phyloP scores from a whole-genome alignment of 2,329 filamentous ascomycete genomes.

The Aureobasidium uvarum region DNA sequence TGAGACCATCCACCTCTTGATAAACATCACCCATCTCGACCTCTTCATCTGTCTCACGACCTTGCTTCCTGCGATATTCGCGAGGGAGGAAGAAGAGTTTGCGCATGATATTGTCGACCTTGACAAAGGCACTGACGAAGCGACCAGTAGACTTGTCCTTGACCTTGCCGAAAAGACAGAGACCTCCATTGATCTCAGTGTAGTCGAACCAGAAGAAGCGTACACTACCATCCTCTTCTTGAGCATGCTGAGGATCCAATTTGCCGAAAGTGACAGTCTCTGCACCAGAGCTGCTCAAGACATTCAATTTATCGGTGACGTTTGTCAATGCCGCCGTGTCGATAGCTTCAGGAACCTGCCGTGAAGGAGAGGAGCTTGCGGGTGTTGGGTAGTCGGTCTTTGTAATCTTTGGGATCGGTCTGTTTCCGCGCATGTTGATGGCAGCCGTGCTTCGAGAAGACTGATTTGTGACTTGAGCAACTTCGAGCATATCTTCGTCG shows the following conservation, averaged over 20 bases:
- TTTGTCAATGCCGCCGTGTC: slow-evolving; percentile 87
- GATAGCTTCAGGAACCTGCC: slow-evolving; percentile 54
- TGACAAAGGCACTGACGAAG: slow-evolving; percentile 91
- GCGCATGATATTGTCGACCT: slow-evolving; percentile 88
- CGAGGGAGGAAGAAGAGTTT: slow-evolving; percentile 93
- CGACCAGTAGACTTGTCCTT: slow-evolving; percentile 77
- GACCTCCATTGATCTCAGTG: slow-evolving; percentile 82
- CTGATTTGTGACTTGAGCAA: slow-evolving; percentile 70
- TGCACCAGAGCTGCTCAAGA: slow-evolving; percentile 68
- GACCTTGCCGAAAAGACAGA: slow-evolving; percentile 96
- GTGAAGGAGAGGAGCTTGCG: slow-evolving; percentile 71
- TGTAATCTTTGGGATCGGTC: slow-evolving; percentile 71
- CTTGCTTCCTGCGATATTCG: slow-evolving; percentile 57
- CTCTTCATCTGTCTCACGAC: slow-evolving; percentile 69
- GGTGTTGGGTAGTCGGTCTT: slow-evolving; percentile 69
- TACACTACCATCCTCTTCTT: slow-evolving; percentile 90
- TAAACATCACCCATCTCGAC: slow-evolving; percentile 89
- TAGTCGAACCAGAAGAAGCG: slow-evolving; percentile 98
- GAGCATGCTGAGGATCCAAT: slow-evolving; percentile 74
- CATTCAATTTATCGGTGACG: slow-evolving; percentile 80
- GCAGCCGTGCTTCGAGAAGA: slow-evolving; percentile 62
- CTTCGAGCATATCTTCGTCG: slow-evolving; percentile 81
- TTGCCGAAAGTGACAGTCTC: slow-evolving; percentile 71
- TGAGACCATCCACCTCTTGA: slow-evolving; percentile 79
- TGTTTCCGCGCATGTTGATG: slow-evolving; percentile 80